Evolutionary conservation across 2,329 filamentous ascomycete genomes (phyloP), one percentile per base, ranked within the genome.

Genomic region (Calonectria crousiana): DNA sequence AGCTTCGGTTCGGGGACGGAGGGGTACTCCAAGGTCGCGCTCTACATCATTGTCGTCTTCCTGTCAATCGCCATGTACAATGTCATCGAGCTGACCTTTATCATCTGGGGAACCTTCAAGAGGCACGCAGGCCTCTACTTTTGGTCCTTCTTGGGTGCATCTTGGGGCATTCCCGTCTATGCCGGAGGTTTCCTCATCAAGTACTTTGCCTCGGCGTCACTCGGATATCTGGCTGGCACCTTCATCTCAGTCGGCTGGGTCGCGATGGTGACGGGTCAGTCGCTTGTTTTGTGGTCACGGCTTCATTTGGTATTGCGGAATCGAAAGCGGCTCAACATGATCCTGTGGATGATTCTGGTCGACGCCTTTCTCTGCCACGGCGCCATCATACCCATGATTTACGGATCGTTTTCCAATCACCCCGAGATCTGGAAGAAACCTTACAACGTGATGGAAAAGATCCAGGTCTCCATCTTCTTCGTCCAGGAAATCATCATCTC

Each of bases 221-320:
- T 79, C 6, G 79, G 77, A 0, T 82, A 79, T 34, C 49, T 80
- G 3, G 79, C 79, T 1, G 73, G 44, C 6, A 76, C 80, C 0
- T 30, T 80, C 1, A 82, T 82, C 44, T 20, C 65, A 2, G 18
- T 78, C 3, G 82, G 82, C 16, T 84, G 83, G 83, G 73, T 82
- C 13, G 77, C 76, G 2, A 92, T 93, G 90, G 88, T 93, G 0
- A 91, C 90, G 1, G 92, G 91, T 0, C 90, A 92, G 80, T 88
- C 89, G 0, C 78, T 92, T 16, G 91, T 93, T 1, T 84, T 93
- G 1, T 93, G 91, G 84, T 93, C 91, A 0, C 87, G 92, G 9
- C 86, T 93, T 0, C 90, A 93, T 78, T 85, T 93, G 1, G 86
- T 93, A 14, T 83, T 91, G 4, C 87, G 87, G 20, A 89, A 90